Percentiles rank a stretch among this genome's conserved stretches.
phyloP scores from a whole-genome alignment of 176 grass and related monocot species.

The Zoysia japonica region DNA sequence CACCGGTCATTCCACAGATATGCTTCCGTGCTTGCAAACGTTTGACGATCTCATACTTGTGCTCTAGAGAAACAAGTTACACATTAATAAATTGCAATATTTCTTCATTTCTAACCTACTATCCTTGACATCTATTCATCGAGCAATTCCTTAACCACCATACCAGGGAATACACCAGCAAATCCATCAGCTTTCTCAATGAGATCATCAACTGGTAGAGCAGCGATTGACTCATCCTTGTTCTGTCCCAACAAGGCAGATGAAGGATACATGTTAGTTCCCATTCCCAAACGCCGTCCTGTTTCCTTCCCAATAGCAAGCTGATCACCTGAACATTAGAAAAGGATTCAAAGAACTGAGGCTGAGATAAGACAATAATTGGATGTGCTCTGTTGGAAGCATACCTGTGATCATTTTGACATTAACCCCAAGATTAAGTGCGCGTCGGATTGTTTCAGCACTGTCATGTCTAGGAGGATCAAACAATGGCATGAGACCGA shows the following conservation, averaged over 20 bases:
- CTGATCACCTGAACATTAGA: slow-evolving; percentile 63
- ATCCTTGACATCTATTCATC: neutral
- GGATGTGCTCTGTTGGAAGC: neutral
- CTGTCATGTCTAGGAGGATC: slow-evolving; percentile 79
- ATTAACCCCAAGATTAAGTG: slow-evolving; percentile 78
- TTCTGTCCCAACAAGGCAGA: slow-evolving; percentile 77
- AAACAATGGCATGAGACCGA: slow-evolving; percentile 74
- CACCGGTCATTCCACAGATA: slow-evolving; percentile 87
- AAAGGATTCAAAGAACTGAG: slow-evolving; percentile 1
- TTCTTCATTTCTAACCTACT: neutral
- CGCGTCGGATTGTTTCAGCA: slow-evolving; percentile 78
- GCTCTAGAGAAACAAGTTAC: slow-evolving; percentile 45
- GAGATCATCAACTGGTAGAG: slow-evolving; percentile 78
- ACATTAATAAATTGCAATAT: slow-evolving; percentile 8
- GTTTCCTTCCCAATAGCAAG: slow-evolving; percentile 78
- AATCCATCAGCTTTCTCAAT: slow-evolving; percentile 89
- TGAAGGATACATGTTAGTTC: slow-evolving; percentile 85
- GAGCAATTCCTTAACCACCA: neutral
- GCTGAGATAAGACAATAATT: neutral
- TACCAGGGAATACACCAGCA: slow-evolving; percentile 87
- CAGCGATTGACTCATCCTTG: slow-evolving; percentile 66
- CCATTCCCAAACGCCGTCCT: slow-evolving; percentile 74
- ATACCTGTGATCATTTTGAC: slow-evolving; percentile 87
- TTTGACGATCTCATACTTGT: slow-evolving; percentile 90
- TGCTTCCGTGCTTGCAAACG: slow-evolving; percentile 77